These are phyloP conservation scores for Neonothopanus nambi DNA, from an alignment of 1,284 basidiomycete species.

Conservation along the genomic window DNA sequence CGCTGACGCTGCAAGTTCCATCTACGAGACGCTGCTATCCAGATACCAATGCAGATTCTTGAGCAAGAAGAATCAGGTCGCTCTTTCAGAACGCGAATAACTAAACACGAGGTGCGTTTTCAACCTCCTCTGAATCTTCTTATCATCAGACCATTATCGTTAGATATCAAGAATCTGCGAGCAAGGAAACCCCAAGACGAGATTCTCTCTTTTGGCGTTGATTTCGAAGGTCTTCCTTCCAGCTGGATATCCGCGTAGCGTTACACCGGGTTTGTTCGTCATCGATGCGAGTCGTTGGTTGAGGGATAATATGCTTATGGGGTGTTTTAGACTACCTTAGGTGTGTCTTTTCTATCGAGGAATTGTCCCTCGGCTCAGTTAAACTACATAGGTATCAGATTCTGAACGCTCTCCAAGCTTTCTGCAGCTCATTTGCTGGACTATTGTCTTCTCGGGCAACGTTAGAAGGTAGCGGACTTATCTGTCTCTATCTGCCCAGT, in stretches of 20 bases:
- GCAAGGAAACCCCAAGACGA: not conserved
- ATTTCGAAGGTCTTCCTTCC: constrained; percentile 57
- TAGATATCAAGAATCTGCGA: too few species aligned
- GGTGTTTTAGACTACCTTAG: constrained; percentile 30
- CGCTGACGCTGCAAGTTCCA: not conserved
- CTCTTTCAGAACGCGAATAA: not conserved
- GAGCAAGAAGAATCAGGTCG: too few species aligned
- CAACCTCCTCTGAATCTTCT: not conserved
- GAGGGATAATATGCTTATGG: constrained; percentile 2
- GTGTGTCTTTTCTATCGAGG: constrained; percentile 13
- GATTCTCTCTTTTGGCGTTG: constrained; percentile 25
- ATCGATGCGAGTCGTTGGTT: too few species aligned
- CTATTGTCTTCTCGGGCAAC: constrained; percentile 67
- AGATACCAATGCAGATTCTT: too few species aligned
- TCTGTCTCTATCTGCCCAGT: too few species aligned
- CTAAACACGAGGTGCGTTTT: not conserved
- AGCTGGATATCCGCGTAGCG: constrained; percentile 57
- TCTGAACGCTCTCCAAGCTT: constrained; percentile 66
- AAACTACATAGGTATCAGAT: constrained; percentile 58
- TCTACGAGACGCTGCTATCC: not conserved
- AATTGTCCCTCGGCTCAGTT: not conserved
- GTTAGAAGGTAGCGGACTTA: constrained; percentile 65
- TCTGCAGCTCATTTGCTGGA: constrained; percentile 64
- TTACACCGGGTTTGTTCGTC: constrained; percentile 51
- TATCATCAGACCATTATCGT: too few species aligned